These are phyloP conservation scores for Elaeis oleifera DNA, from an alignment of 202 grass and related monocot species.

Conservation along the genomic window DNA sequence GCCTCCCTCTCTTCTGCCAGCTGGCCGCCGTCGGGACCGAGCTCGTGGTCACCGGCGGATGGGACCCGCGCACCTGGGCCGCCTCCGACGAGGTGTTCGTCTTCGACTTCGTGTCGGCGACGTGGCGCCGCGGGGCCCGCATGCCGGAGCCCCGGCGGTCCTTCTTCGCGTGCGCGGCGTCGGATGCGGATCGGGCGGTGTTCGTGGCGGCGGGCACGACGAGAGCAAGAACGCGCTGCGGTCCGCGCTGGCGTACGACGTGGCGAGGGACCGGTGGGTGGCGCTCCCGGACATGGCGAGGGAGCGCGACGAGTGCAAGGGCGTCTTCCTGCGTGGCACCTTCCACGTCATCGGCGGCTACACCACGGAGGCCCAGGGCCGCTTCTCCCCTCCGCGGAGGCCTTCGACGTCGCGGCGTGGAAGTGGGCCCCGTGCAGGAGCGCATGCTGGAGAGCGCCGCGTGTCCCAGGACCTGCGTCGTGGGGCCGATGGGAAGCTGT, in stretches of 20 bases:
- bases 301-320: conserved; percentile 58
- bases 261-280: conserved; percentile 38
- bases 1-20: conserved; percentile 53
- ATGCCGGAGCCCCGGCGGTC: conserved; percentile 43
- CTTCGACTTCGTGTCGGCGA: conserved; percentile 51
- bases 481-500: conserved; percentile 4
- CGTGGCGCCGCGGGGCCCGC: conserved; percentile 36
- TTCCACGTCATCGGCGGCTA: conserved; percentile 60
- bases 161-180: conserved; percentile 65
- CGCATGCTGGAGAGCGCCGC: conserved; percentile 1
- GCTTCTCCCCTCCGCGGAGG: neutral
- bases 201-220: conserved; percentile 59
- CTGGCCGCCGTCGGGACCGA: conserved; percentile 17
- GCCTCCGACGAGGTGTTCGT: conserved; percentile 46
- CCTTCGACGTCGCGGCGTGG: conserved; percentile 13
- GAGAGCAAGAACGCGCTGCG: conserved; percentile 43
- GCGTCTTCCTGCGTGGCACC: conserved; percentile 17
- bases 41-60: conserved; percentile 56
- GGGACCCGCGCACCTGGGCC: conserved; percentile 55
- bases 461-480: conserved; percentile 8
- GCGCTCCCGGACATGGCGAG: conserved; percentile 62
- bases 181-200: conserved; percentile 7
- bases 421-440: conserved; percentile 1
- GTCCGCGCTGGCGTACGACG: conserved; percentile 34
- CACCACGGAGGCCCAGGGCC: conserved; percentile 17